Base-by-base conservation (phyloP, 1,284 basidiomycete species). In the Ceratobasidium sp. region DNA sequence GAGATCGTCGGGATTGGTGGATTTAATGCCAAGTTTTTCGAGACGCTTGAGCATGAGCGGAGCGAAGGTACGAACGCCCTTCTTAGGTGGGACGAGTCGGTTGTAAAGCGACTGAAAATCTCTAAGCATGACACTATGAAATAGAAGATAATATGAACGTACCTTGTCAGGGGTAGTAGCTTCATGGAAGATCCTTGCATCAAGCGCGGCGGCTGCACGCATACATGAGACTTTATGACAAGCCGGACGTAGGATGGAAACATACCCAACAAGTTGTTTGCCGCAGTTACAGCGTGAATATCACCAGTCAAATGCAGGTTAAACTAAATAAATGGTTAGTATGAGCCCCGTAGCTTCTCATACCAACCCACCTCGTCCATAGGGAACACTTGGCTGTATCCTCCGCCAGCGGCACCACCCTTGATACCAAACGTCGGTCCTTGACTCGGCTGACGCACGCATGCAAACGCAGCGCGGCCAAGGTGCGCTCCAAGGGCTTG, bases 371-470 rank as follows among this genome's bases (percentile, higher is more conserved):
- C 95, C 88, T 98, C 97, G 84, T 98, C 97, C 97, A 98, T 98
- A 72, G 97, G 97, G 86, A 99, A 99, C 83, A 99, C 95, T 85
- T 99, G 97, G 84, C 96, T 97, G 89, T 99, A 99, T 78, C 97
- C 97, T 82, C 97, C 97, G 76, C 98, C 97, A 73, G 97, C 97
- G 46, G 97, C 98, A 83, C 98, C 98, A 83, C 97, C 97, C 87
- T 99, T 99, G 89, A 99, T 98, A 84, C 98, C 97, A 84, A 99
- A 99, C 0, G 97, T 99, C 42, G 97, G 97, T 20, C 98, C 97
- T 86, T 99, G 97, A 86, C 96, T 97, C 1, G 97, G 97, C 85
- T 99, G 98, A 79, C 97, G 94, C n/a, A 99, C 97, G 86, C 97
- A 98, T 71, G 98, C 98, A 86, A 99, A 99, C 12, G 96, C 91